Evolutionary conservation across 768 basidiomycete genomes (phyloP), one percentile per base, ranked within the genome.

Genomic region (Rhodocollybia butyracea): DNA sequence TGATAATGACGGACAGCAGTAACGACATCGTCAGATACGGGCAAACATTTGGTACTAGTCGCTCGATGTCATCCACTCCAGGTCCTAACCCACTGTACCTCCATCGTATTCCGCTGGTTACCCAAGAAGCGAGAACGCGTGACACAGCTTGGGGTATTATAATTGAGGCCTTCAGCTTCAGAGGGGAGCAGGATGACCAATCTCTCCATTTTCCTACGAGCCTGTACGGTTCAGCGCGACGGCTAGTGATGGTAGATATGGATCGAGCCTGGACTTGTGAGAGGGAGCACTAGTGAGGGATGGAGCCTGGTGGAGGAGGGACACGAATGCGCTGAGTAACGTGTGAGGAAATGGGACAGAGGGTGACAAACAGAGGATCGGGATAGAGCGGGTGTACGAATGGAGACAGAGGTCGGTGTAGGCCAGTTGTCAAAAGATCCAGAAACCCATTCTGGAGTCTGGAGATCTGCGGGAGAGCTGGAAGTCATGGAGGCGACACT

Each of bases 211-310:
- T n/a, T n/a, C n/a, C n/a, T n/a, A n/a, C n/a, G 47, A 79, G 69
- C 62, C 79, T 81, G 54, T 81, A 79, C 13, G 86, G 87, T 64
- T 86, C 88, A 53, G 86, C 82, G 27, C 84, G 79, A 46, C 83
- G 80, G 48, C 53, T 53, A 21, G 66, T 79, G 84, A 75, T 87
- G 89, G 30, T 45, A 27, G 53, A 54, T 6, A 43, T 26, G 13
- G 77, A 68, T 31, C 89, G 77, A 39, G 81, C 69, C 63, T 83
- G 71, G 26, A 73, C 69, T 50, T 81, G 54, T 75, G 70, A 50
- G 85, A 76, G 19, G 89, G 89, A 0, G 89, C 89, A 59, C 86
- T 88, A 10, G 87, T 79, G 11, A 87, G 82, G 66, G 46, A 73
- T 64, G 63, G 80, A 72, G 61, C 78, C 70, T 63, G 77, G 76